These are phyloP conservation scores for Solanum hybrid DNA, from an alignment of 305 asterid species.

Conservation along the genomic window DNA sequence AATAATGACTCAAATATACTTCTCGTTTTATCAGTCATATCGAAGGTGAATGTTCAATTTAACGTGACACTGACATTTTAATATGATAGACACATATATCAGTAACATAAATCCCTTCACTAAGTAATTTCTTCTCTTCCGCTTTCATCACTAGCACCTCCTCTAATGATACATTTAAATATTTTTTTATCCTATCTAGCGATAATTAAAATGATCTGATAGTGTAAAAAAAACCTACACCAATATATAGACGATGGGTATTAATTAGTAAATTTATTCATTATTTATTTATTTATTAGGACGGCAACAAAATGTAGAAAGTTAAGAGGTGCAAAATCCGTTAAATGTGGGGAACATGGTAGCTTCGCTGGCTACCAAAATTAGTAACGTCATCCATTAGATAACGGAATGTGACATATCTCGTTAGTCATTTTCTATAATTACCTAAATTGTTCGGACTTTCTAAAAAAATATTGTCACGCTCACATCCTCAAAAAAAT, in stretches of 20 bases:
- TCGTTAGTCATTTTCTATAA: neutral
- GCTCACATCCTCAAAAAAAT: rapidly evolving
- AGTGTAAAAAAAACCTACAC: neutral
- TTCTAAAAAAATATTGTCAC: neutral
- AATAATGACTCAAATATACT: neutral
- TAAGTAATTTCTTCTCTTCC: neutral
- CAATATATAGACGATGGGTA: neutral
- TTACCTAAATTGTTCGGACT: neutral
- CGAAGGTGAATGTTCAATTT: neutral
- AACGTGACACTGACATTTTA: neutral
- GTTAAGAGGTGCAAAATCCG: neutral
- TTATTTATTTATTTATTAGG: neutral
- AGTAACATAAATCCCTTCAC: rapidly evolving
- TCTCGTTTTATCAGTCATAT: neutral
- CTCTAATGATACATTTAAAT: neutral
- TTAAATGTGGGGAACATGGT: conserved; percentile 1
- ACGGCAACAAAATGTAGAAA: neutral
- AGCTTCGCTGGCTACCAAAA: neutral
- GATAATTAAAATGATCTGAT: no score
- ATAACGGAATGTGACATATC: neutral
- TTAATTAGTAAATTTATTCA: no score
- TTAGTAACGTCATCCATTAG: neutral
- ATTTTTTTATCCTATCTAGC: neutral
- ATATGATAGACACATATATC: no score
- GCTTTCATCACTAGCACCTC: neutral